A percentile compares a stretch with the other conserved stretches of the same genome.
These are phyloP conservation scores for Colletotrichum agaves DNA, from an alignment of 2,329 filamentous ascomycete genomes.

Conservation along the genomic window DNA sequence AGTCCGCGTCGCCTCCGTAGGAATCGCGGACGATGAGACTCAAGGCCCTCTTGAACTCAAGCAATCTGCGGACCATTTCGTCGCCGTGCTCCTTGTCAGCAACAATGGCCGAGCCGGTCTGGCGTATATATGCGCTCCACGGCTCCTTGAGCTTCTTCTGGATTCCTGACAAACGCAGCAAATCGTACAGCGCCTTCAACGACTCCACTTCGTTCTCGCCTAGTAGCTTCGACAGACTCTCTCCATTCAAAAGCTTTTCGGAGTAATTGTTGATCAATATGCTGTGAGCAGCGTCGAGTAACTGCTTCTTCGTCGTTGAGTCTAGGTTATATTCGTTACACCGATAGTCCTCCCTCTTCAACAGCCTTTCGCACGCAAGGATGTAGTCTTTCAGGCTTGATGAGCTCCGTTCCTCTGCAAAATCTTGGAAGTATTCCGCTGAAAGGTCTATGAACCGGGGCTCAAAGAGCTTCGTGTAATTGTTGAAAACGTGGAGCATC, in stretches of 20 bases:
- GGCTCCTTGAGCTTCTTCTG: slow-evolving; percentile 76
- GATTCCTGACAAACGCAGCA: slow-evolving; percentile 78
- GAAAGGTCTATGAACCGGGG: slow-evolving; percentile 76
- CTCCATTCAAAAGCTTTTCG: slow-evolving; percentile 71
- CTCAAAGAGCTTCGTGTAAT: slow-evolving; percentile 86
- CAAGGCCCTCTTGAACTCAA: slow-evolving; percentile 82
- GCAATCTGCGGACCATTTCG: slow-evolving; percentile 85
- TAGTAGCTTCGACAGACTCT: slow-evolving; percentile 78
- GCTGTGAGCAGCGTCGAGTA: slow-evolving; percentile 78
- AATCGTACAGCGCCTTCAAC: slow-evolving; percentile 79
- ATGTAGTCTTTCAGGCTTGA: slow-evolving; percentile 81
- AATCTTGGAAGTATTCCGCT: slow-evolving; percentile 73
- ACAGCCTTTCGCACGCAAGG: slow-evolving; percentile 72
- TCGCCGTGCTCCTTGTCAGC: slow-evolving; percentile 81
- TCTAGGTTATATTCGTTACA: slow-evolving; percentile 87
- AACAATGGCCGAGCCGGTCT: slow-evolving; percentile 80
- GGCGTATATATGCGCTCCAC: slow-evolving; percentile 83
- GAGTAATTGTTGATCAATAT: slow-evolving; percentile 77
- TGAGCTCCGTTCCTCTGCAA: slow-evolving; percentile 73
- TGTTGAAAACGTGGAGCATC: slow-evolving; percentile 85
- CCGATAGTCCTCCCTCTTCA: slow-evolving; percentile 77
- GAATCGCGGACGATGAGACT: slow-evolving; percentile 81
- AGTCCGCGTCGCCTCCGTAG: slow-evolving; percentile 80
- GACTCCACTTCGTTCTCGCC: slow-evolving; percentile 75
- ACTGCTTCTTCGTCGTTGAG: slow-evolving; percentile 80